A percentile compares a stretch with the other conserved stretches of the same genome.
phyloP scores from a whole-genome alignment of 768 basidiomycete species.

The Mycena metata region DNA sequence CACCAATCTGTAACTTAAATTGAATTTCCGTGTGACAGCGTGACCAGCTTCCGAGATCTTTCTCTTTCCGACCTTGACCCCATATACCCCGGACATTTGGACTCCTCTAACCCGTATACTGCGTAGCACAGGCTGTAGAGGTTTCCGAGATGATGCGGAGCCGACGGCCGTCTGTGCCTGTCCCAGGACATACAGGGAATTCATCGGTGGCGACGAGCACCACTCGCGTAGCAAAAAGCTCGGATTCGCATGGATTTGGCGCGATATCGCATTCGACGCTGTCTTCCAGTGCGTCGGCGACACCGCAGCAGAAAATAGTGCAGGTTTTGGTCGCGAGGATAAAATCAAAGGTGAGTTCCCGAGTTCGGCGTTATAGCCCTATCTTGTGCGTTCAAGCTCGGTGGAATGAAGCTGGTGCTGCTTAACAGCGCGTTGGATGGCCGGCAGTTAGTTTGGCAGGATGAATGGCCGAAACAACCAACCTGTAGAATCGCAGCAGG shows the following conservation, averaged over 20 bases:
- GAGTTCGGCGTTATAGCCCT: background rate
- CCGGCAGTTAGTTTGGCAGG: background rate
- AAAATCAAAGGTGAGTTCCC: conserved; percentile 76
- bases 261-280: conserved; percentile 48
- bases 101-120: conserved; percentile 5
- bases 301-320: conserved; percentile 87
- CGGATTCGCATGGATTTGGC: conserved; percentile 66
- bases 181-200: conserved; percentile 17
- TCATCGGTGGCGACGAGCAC: conserved; percentile 35
- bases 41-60: conserved; percentile 9
- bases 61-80: background rate
- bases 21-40: no score
- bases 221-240: conserved; percentile 70
- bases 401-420: conserved; percentile 7
- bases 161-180: conserved; percentile 35
- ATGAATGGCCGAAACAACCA: background rate
- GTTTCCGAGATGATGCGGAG: conserved; percentile 25
- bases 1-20: no score
- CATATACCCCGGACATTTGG: conserved; percentile 50
- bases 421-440: background rate
- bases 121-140: background rate
- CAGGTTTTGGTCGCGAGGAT: conserved; percentile 84
- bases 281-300: conserved; percentile 55
- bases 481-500: background rate
- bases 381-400: no score